Percentiles rank a stretch among this genome's conserved stretches.
Conservation (phyloP, 75 land plant species). For the Sequoiadendron giganteum region DNA sequence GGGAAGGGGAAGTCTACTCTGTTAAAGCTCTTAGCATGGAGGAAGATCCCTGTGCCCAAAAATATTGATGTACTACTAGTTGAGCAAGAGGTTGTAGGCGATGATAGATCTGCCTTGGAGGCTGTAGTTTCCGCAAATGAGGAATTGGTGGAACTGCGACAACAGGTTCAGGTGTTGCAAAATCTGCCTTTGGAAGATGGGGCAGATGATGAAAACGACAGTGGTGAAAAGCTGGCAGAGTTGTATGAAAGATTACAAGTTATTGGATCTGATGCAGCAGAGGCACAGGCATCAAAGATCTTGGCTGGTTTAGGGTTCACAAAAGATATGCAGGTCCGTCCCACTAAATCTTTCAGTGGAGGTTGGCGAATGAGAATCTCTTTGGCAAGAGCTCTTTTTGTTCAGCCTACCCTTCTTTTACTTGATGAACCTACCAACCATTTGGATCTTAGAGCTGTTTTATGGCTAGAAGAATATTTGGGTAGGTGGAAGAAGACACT, state of each 20-base stretch:
- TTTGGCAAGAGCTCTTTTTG: slow-evolving; percentile 87
- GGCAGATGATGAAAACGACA: slow-evolving; percentile 35
- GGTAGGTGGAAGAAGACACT: slow-evolving; percentile 92
- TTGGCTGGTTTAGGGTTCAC: slow-evolving; percentile 92
- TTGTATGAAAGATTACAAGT: slow-evolving; percentile 76
- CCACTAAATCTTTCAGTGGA: slow-evolving; percentile 91
- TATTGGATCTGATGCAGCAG: slow-evolving; percentile 88
- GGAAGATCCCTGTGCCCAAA: slow-evolving; percentile 92
- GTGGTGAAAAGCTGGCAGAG: slow-evolving; percentile 76
- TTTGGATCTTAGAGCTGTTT: slow-evolving; percentile 62
- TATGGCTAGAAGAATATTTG: slow-evolving; percentile 71
- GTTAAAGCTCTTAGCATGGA: slow-evolving; percentile 92
- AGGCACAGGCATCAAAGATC: slow-evolving; percentile 77
- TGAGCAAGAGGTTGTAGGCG: slow-evolving; percentile 96
- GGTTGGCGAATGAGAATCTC: slow-evolving; percentile 99
- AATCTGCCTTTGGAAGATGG: slow-evolving; percentile 40
- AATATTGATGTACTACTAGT: slow-evolving; percentile 93
- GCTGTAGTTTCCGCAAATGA: slow-evolving; percentile 94
- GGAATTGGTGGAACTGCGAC: slow-evolving; percentile 71
- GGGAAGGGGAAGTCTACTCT: slow-evolving; percentile 94
- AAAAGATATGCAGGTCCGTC: slow-evolving; percentile 74
- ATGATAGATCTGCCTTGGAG: slow-evolving; percentile 68
- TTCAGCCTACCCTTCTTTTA: slow-evolving; percentile 87
- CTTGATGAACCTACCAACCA: slow-evolving; percentile 85
- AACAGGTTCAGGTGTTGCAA: slow-evolving; percentile 65